These are phyloP conservation scores for Cornus controversa DNA, from an alignment of 148 eudicot genomes.

Conservation along the genomic window DNA sequence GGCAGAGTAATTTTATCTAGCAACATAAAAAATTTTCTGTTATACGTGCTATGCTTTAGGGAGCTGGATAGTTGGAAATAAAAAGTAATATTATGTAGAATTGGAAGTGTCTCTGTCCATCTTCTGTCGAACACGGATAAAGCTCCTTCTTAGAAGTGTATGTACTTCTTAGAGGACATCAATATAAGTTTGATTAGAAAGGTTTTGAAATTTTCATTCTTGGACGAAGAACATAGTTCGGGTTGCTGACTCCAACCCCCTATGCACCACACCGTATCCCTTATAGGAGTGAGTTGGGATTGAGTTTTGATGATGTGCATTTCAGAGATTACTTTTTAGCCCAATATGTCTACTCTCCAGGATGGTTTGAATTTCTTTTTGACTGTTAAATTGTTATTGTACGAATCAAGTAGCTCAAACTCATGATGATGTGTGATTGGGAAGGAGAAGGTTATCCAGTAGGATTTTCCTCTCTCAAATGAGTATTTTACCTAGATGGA, in stretches of 20 bases:
- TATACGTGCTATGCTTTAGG: too few relatives aligned
- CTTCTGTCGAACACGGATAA: too few relatives aligned
- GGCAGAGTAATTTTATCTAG: too few relatives aligned
- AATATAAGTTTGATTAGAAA: background rate
- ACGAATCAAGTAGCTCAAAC: background rate
- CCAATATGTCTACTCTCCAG: background rate
- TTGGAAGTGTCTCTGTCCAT: too few relatives aligned
- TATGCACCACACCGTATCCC: background rate
- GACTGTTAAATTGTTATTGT: background rate
- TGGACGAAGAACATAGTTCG: background rate
- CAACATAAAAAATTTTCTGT: too few relatives aligned
- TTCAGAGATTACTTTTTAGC: background rate
- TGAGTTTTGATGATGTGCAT: background rate
- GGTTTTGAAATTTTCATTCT: background rate
- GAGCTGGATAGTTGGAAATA: too few relatives aligned
- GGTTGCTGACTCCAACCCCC: background rate
- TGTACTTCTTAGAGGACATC: too few relatives aligned
- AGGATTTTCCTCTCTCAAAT: background rate
- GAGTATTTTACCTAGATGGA: background rate
- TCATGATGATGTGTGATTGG: background rate
- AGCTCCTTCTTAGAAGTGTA: too few relatives aligned
- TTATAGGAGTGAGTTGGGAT: too few relatives aligned
- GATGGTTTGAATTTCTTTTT: background rate
- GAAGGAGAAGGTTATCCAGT: background rate
- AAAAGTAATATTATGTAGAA: too few relatives aligned